These are phyloP conservation scores for Stemphylium lycopersici DNA, from an alignment of 2,329 filamentous ascomycete species.

Conservation along the genomic window DNA sequence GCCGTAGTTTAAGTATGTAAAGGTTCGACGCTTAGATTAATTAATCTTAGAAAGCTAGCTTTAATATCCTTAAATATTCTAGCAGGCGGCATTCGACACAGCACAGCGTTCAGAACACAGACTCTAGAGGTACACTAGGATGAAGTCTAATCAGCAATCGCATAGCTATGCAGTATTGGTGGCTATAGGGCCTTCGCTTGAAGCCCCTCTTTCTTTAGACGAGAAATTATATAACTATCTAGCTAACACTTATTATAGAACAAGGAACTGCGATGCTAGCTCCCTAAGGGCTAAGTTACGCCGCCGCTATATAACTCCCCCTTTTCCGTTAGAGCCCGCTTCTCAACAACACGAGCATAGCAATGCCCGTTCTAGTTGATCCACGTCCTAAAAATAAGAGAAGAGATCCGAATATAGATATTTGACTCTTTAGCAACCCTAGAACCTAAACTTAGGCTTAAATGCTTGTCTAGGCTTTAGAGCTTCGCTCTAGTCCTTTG, in stretches of 20 bases:
- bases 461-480: slow-evolving; percentile 4
- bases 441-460: slow-evolving; percentile 18
- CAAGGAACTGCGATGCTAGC: slow-evolving; percentile 9
- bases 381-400: not conserved
- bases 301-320: slow-evolving; percentile 1
- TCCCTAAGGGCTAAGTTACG: slow-evolving; percentile 8
- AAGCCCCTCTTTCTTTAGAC: slow-evolving; percentile 11
- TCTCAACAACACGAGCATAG: not conserved
- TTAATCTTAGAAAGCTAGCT: slow-evolving; percentile 9
- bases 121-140: slow-evolving; percentile 5
- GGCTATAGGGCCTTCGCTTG: slow-evolving; percentile 16
- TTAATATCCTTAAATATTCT: slow-evolving; percentile 4
- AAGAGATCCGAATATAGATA: not conserved
- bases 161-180: slow-evolving; percentile 5
- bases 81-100: slow-evolving; percentile 6
- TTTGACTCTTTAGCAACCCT: slow-evolving; percentile 12
- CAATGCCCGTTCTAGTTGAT: too few relatives aligned
- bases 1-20: slow-evolving; percentile 20
- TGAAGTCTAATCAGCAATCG: slow-evolving; percentile 13
- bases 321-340: slow-evolving; percentile 12
- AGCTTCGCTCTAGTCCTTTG: slow-evolving; percentile 7
- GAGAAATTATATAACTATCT: slow-evolving; percentile 4
- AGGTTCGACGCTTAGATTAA: slow-evolving; percentile 8
- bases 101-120: slow-evolving; percentile 12
- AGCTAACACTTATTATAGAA: slow-evolving; percentile 7